Evolutionary conservation across 2,329 filamentous ascomycete genomes (phyloP).

Genomic region (Epichloe festucae): DNA sequence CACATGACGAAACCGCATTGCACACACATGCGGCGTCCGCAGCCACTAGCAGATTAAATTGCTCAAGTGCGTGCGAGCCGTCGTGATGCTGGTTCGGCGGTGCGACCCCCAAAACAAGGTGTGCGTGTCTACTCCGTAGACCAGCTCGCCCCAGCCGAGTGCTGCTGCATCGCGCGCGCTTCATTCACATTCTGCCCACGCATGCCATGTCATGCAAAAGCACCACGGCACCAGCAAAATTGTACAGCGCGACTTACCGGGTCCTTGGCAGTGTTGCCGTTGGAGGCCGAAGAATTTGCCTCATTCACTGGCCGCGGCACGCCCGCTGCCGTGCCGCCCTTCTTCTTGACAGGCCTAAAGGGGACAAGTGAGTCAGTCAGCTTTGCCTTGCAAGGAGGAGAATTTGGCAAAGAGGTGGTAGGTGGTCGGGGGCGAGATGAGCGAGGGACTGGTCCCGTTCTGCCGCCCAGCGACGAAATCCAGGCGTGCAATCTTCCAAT

Average conservation of each 20-base stretch:
- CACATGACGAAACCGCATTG: conserved; percentile 2
- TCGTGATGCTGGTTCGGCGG: conserved; percentile 1
- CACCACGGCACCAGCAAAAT: not conserved
- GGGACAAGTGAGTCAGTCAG: conserved; percentile 1
- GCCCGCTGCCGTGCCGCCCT: conserved; percentile 53
- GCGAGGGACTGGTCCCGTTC: not conserved
- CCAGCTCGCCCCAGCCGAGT: no score
- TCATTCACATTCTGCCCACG: not conserved
- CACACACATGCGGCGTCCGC: not conserved
- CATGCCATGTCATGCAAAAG: not conserved
- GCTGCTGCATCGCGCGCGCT: not conserved
- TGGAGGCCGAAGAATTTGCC: conserved; percentile 43
- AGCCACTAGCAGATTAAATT: not conserved
- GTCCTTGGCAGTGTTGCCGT: conserved; percentile 38
- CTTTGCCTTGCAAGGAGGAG: not conserved
- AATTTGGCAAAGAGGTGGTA: not conserved
- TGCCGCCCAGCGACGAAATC: not conserved
- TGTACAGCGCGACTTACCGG: conserved; percentile 32
- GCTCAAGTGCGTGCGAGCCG: not conserved
- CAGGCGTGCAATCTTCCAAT: not conserved
- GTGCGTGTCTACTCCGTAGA: no score
- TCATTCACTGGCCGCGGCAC: conserved; percentile 53
- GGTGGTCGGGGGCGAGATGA: not conserved
- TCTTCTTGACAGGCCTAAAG: conserved; percentile 58
- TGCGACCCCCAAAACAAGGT: no score